Conservation (phyloP, 352 stramenopile species). For the Phytopythium mirpurense region DNA sequence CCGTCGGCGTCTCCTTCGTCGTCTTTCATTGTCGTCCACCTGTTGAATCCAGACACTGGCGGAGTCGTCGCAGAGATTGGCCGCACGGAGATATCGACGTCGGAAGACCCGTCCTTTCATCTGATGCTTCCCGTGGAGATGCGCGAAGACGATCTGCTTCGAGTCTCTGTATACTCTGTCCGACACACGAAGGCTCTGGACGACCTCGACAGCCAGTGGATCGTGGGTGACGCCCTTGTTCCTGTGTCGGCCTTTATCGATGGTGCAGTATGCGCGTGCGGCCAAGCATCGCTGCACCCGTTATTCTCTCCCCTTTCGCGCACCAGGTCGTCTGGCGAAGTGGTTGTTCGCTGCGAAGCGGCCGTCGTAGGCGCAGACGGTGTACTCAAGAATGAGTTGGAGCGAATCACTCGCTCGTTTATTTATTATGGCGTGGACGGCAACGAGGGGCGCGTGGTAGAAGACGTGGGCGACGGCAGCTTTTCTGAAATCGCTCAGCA, state of each 20-base stretch:
- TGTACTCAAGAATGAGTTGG: conserved; percentile 12
- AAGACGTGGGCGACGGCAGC: conserved; percentile 6
- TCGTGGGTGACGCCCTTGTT: conserved; percentile 60
- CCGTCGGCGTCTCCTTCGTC: conserved; percentile 44
- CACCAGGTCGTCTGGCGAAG: conserved; percentile 54
- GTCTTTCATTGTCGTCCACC: conserved; percentile 68
- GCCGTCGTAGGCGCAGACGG: conserved; percentile 36
- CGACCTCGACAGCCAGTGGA: conserved; percentile 67
- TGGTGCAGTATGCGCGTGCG: conserved; percentile 15
- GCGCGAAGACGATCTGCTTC: conserved; percentile 39
- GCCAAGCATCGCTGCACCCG: conserved; percentile 41
- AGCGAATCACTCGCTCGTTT: conserved; percentile 74
- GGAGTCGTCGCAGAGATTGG: conserved; percentile 50
- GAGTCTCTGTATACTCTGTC: conserved; percentile 66
- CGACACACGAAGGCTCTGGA: conserved; percentile 44
- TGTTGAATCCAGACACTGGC: conserved; percentile 39
- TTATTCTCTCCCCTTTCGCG: conserved; percentile 62
- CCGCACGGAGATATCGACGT: conserved; percentile 67
- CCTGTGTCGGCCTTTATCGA: conserved; percentile 47
- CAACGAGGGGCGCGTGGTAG: conserved; percentile 3
- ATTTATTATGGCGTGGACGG: conserved; percentile 58
- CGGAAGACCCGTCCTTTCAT: conserved; percentile 69
- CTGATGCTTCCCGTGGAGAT: conserved; percentile 73
- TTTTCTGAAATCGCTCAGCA: conserved; percentile 36
- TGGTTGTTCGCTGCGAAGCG: conserved; percentile 78